phyloP scores from a whole-genome alignment of 495 filamentous ascomycete species.

The Glutinoglossum americanum region DNA sequence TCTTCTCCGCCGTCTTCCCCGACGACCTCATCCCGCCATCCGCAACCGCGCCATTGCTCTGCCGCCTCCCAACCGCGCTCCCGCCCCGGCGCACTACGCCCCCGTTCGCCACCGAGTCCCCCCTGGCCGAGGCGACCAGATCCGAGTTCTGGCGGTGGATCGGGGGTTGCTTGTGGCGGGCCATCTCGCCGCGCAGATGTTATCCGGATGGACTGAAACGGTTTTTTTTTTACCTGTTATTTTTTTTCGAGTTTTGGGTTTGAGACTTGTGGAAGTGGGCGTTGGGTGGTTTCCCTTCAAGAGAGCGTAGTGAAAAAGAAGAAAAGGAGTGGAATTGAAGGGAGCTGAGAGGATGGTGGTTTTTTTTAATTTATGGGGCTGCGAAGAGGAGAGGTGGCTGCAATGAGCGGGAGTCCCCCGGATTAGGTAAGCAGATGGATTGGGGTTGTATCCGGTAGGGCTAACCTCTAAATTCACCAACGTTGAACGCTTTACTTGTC shows the following conservation, averaged over 20 bases:
- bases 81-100: background rate
- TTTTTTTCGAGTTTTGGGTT: no score
- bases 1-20: constrained; percentile 18
- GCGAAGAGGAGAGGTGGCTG: constrained; percentile 1
- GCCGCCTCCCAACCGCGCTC: background rate
- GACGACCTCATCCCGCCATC: background rate
- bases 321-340: background rate
- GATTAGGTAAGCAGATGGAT: background rate
- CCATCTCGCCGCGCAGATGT: no score
- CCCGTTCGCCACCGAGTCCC: background rate
- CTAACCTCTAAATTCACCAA: no score
- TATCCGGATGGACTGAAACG: no score
- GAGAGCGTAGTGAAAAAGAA: no score
- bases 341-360: no score
- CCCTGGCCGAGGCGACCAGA: background rate
- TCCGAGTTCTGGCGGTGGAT: background rate
- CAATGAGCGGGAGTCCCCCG: background rate
- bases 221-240: background rate
- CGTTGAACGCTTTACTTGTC: no score
- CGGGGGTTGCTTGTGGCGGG: background rate
- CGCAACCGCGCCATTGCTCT: background rate
- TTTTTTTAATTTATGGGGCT: background rate
- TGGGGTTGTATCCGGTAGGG: no score
- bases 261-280: no score
- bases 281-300: no score